Evolutionary conservation across 108 stramenopile genomes (phyloP).

Genomic region (Cyclotella choctawhatcheeana): DNA sequence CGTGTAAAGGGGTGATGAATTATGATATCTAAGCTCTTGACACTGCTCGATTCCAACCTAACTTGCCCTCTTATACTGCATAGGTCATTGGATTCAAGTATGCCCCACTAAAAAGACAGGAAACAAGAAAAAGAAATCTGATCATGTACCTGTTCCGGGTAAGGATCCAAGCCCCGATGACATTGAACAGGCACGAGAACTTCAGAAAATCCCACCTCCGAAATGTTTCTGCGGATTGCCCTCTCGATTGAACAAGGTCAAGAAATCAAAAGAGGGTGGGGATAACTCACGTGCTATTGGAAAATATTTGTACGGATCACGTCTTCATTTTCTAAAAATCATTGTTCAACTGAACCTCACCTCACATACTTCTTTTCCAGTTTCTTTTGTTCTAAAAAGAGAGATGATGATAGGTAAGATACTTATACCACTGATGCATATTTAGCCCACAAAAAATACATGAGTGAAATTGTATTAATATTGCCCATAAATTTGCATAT

Average conservation of each 20-base stretch:
- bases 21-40: too few relatives aligned
- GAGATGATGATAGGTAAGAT: constrained; percentile 59
- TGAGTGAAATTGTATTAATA: neutral
- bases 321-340: too few relatives aligned
- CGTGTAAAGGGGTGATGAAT: too few relatives aligned
- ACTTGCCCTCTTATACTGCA: neutral
- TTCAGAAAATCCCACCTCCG: constrained; percentile 69
- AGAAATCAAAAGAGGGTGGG: constrained; percentile 59
- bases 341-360: too few relatives aligned
- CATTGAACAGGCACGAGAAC: constrained; percentile 57
- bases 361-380: too few relatives aligned
- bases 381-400: constrained; percentile 71
- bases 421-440: too few relatives aligned
- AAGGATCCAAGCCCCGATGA: constrained; percentile 73
- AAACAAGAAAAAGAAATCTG: constrained; percentile 50
- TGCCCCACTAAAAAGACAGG: constrained; percentile 66
- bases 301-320: too few relatives aligned
- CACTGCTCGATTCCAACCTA: neutral
- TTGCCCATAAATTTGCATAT: neutral
- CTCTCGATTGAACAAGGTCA: constrained; percentile 78
- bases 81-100: constrained; percentile 79
- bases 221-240: constrained; percentile 71
- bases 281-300: constrained; percentile 68
- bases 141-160: constrained; percentile 67
- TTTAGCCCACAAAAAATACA: too few relatives aligned